A percentile compares a stretch with the other conserved stretches of the same genome.
phyloP scores from a whole-genome alignment of 148 eudicot genomes.

The Simmondsia chinensis region DNA sequence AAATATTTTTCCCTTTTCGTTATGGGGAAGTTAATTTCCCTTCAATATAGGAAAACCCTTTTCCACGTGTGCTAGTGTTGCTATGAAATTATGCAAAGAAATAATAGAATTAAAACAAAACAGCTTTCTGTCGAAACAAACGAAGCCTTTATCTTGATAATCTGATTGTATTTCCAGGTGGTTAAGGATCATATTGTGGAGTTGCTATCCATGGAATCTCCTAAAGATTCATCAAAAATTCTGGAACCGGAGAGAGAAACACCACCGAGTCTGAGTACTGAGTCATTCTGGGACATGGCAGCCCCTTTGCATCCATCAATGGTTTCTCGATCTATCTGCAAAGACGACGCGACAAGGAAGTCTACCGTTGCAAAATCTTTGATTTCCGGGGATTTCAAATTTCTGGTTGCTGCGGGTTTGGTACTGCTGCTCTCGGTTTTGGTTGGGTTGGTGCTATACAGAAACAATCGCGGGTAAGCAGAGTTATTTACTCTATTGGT shows the following conservation, averaged over 20 bases:
- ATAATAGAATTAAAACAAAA: neutral
- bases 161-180: slow-evolving; percentile 23
- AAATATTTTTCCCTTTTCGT: no score
- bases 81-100: no score
- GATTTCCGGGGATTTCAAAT: slow-evolving; percentile 12
- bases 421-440: no score
- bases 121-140: neutral
- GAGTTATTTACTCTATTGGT: no score
- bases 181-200: slow-evolving; percentile 63
- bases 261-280: slow-evolving; percentile 24
- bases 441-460: no score
- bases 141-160: neutral
- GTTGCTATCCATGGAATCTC: slow-evolving; percentile 63
- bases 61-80: no score
- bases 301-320: slow-evolving; percentile 21
- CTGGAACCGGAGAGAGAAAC: slow-evolving; percentile 57
- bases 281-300: slow-evolving; percentile 52
- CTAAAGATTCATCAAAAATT: slow-evolving; percentile 36
- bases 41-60: no score
- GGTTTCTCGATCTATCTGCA: slow-evolving; percentile 6
- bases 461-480: no score
- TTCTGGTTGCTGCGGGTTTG: no score
- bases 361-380: slow-evolving; percentile 7
- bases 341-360: neutral
- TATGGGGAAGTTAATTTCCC: no score